A percentile compares a stretch with the other conserved stretches of the same genome.
These are phyloP conservation scores for Bullera alba DNA, from an alignment of 768 basidiomycete species.

Conservation along the genomic window DNA sequence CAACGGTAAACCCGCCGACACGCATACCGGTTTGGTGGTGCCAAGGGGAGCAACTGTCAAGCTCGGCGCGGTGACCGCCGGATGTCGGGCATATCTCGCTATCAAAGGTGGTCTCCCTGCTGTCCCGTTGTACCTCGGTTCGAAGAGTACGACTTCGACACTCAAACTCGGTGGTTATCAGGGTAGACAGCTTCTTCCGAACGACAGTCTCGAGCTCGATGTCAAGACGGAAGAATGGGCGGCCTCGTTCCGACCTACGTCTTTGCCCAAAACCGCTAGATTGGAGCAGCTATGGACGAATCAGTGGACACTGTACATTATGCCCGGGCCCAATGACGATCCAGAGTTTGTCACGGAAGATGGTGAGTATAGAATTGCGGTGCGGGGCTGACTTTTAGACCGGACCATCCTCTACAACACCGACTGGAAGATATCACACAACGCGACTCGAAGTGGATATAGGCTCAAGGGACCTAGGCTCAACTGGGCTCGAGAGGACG, in stretches of 20 bases:
- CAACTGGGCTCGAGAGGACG: conserved; percentile 54
- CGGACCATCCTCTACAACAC: conserved; percentile 54
- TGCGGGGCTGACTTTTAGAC: conserved; percentile 39
- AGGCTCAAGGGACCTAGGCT: conserved; percentile 55
- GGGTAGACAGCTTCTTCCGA: conserved; percentile 25
- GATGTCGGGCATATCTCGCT: conserved; percentile 56
- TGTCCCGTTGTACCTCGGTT: conserved; percentile 52
- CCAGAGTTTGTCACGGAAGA: conserved; percentile 53
- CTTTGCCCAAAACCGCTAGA: conserved; percentile 45
- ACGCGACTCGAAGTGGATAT: conserved; percentile 61
- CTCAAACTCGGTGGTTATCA: conserved; percentile 20
- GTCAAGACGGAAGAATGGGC: conserved; percentile 14
- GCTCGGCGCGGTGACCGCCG: conserved; percentile 46
- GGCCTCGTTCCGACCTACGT: conserved; percentile 11
- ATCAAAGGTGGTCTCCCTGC: conserved; percentile 59
- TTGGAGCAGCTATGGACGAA: conserved; percentile 32
- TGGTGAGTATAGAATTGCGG: conserved; percentile 6
- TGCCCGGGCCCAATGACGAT: conserved; percentile 62
- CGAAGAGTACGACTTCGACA: conserved; percentile 53
- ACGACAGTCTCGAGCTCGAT: conserved; percentile 21
- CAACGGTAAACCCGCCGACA: conserved; percentile 46
- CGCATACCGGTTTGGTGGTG: conserved; percentile 54
- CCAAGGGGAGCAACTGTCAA: conserved; percentile 50
- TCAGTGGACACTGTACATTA: conserved; percentile 54
- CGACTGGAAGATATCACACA: conserved; percentile 53